phyloP scores from a whole-genome alignment of 108 stramenopile species.

The Mediolabrus comicus region DNA sequence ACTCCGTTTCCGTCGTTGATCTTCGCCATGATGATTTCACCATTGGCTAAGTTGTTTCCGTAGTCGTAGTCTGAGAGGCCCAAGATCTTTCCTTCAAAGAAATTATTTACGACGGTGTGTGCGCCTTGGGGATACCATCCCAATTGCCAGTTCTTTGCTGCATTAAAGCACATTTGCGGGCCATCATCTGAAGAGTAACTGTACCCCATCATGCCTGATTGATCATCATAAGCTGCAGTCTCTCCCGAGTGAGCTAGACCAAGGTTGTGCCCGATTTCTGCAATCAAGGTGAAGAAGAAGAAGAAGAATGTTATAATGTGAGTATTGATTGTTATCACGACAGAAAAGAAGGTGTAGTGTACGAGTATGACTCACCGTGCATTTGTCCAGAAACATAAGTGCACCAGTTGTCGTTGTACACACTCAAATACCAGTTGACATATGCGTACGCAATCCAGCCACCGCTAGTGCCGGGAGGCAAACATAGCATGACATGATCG shows the following conservation, averaged over 20 bases:
- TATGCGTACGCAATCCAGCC: conserved; percentile 40
- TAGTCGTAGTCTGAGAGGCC: conserved; percentile 14
- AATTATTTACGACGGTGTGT: too few relatives aligned
- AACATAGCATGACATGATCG: conserved; percentile 62
- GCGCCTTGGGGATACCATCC: conserved; percentile 46
- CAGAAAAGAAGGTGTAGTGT: too few relatives aligned
- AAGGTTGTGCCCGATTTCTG: conserved; percentile 35
- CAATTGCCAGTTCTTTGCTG: conserved; percentile 53
- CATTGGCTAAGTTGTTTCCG: conserved; percentile 2
- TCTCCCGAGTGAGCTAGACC: conserved; percentile 48
- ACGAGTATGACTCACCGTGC: too few relatives aligned
- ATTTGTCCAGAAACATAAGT: neutral
- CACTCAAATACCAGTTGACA: conserved; percentile 24
- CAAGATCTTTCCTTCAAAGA: too few relatives aligned
- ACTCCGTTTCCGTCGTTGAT: neutral
- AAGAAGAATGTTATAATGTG: too few relatives aligned
- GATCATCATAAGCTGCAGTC: conserved; percentile 32
- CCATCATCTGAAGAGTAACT: conserved; percentile 7
- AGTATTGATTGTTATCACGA: too few relatives aligned
- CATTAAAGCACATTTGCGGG: conserved; percentile 58
- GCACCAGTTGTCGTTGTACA: conserved; percentile 36
- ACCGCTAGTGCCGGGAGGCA: conserved; percentile 46
- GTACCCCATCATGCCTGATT: conserved; percentile 42
- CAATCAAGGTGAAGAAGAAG: too few relatives aligned
- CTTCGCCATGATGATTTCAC: conserved; percentile 13